Percentiles rank a stretch among this genome's conserved stretches.
Evolutionary conservation across 495 filamentous ascomycete species (phyloP).

Genomic region (Podospora bellae-mahoneyi): DNA sequence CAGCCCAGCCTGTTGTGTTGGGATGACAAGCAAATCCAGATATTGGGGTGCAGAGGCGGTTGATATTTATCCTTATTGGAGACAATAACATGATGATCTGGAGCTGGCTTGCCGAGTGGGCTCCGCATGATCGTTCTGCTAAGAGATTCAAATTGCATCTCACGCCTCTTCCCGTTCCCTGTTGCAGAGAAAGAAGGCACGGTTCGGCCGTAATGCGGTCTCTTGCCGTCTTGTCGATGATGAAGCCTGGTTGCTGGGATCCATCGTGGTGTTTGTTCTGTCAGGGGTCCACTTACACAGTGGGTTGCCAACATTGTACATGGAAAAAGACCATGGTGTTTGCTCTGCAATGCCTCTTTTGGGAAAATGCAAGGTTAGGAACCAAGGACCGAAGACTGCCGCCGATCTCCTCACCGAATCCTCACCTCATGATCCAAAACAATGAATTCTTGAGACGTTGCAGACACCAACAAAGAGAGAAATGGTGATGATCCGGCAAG

Average conservation of each 20-base stretch:
- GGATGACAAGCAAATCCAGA: background rate
- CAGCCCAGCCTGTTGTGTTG: background rate
- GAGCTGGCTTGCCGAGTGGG: background rate
- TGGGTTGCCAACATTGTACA: background rate
- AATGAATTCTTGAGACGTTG: background rate
- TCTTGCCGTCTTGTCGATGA: background rate
- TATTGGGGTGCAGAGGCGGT: background rate
- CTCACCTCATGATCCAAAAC: background rate
- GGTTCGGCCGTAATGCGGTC: background rate
- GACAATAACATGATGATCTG: background rate
- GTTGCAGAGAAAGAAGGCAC: background rate
- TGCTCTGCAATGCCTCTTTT: background rate
- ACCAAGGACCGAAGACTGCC: background rate
- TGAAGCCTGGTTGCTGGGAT: conserved; percentile 9
- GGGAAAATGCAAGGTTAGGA: background rate
- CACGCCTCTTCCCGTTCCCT: background rate
- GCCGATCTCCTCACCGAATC: background rate
- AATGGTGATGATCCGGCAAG: background rate
- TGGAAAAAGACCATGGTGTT: background rate
- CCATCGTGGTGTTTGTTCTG: background rate
- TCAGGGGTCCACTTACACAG: background rate
- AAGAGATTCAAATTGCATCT: background rate
- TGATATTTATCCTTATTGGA: conserved; percentile 14
- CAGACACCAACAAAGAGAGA: background rate
- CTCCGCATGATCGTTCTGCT: background rate